These are phyloP conservation scores for Nemania abortiva DNA, from an alignment of 2,329 filamentous ascomycete genomes.

Conservation along the genomic window DNA sequence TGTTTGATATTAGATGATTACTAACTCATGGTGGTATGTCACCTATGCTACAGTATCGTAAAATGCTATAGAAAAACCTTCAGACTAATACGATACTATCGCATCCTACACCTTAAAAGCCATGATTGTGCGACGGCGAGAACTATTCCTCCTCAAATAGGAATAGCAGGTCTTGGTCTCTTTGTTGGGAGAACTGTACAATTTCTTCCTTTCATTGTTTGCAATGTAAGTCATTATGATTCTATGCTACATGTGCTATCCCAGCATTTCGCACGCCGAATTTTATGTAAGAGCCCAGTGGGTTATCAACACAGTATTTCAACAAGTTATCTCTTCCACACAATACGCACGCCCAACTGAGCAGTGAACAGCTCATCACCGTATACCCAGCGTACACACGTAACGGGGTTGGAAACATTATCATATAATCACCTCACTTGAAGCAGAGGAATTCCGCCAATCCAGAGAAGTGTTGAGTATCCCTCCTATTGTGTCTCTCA, in stretches of 20 bases:
- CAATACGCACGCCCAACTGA: background rate
- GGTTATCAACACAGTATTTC: background rate
- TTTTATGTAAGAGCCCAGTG: conserved; percentile 12
- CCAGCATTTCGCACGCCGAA: background rate
- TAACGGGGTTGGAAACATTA: no score
- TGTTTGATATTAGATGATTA: background rate
- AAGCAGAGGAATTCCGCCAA: conserved; percentile 34
- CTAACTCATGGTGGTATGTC: no score
- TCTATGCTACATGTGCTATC: background rate
- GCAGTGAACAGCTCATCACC: background rate
- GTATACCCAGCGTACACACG: background rate
- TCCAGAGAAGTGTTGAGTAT: conserved; percentile 6
- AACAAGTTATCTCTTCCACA: background rate
- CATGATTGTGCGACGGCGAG: no score
- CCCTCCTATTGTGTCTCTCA: conserved; percentile 34
- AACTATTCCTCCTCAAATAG: no score
- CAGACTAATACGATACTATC: no score
- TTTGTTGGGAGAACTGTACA: background rate
- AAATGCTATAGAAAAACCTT: no score
- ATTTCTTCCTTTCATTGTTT: background rate
- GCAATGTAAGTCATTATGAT: background rate
- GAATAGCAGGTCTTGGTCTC: background rate
- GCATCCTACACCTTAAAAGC: no score
- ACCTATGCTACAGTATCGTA: no score
- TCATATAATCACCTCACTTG: conserved; percentile 13